Base-by-base conservation (phyloP, 2,329 filamentous ascomycete genomes). In the Diaporthe caulivora region DNA sequence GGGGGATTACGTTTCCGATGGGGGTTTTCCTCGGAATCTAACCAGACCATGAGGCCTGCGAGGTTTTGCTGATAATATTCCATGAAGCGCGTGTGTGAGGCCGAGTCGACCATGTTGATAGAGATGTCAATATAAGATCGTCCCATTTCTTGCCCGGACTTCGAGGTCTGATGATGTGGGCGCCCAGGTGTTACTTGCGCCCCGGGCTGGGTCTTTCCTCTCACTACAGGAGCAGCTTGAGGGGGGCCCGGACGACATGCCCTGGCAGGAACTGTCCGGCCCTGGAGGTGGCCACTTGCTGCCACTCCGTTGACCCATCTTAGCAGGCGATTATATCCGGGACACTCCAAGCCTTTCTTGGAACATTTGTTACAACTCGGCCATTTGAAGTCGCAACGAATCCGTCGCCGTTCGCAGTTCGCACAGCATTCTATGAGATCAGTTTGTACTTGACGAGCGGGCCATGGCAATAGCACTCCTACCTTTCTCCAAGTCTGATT, bases 251-350 rank as follows among this genome's bases (percentile, higher is more conserved):
- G 40, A n/a, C 8, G 17, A 62, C 37, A n/a, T n/a, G 40, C 40
- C 17, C 24, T 47, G 26, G 40, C 31, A 9, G 58, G 58, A 18
- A 62, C n/a, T 18, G 17, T 47, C 26, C 58, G 40, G 40, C 58
- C 58, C 18, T 10, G 58, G n/a, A 62, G 58, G 31, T 62, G 18
- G 0, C 58, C 58, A 4, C 58, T 62, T 47, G 40, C 58, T 31
- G 40, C 58, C 58, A 62, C 58, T 2, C 58, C 58, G 37, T 62
- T 47, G 58, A 62, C 31, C 58, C 58, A 62, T 47, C 58, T 37
- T 31, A 62, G 58, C 24, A 13, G 24, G 40, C 58, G 58, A 9
- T 62, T 62, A 18, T 62, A 62, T 47, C 58, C 40, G 6, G 24
- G 58, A 13, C 58, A 62, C 2, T 47, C 40, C 58, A 62, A 31